Conservation (phyloP, 2,329 filamentous ascomycete genomes). For the Gaeumannomyces tritici region DNA sequence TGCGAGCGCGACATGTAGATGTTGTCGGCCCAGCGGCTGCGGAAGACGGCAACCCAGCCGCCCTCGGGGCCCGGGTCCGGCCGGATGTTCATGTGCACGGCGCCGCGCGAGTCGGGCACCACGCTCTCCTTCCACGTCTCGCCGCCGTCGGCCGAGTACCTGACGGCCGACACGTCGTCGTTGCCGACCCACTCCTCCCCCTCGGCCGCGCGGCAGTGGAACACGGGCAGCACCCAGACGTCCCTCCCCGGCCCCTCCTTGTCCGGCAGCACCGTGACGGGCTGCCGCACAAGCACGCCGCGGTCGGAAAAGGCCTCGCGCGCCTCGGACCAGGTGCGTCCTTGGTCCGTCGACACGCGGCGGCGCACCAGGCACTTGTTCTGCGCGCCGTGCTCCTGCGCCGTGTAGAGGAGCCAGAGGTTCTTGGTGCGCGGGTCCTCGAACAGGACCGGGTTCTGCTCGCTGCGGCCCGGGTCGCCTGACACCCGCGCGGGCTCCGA, state of each 20-base stretch:
- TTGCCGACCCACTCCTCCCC: slow-evolving; percentile 33
- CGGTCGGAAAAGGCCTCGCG: slow-evolving; percentile 20
- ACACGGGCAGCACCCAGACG: slow-evolving; percentile 30
- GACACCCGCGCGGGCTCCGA: slow-evolving; percentile 23
- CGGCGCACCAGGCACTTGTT: slow-evolving; percentile 28
- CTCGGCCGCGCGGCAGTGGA: slow-evolving; percentile 28
- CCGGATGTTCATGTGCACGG: slow-evolving; percentile 34
- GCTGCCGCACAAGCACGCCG: slow-evolving; percentile 31
- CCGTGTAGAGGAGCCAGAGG: slow-evolving; percentile 33
- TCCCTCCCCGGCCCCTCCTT: slow-evolving; percentile 10
- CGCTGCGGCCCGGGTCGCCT: slow-evolving; percentile 26
- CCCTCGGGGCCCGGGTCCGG: slow-evolving; percentile 11
- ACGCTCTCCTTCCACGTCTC: slow-evolving; percentile 27
- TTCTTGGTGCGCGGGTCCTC: slow-evolving; percentile 19
- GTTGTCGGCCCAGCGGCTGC: slow-evolving; percentile 33
- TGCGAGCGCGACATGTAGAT: slow-evolving; percentile 29
- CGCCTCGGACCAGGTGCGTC: slow-evolving; percentile 24
- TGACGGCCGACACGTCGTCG: slow-evolving; percentile 29
- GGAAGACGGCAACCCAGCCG: slow-evolving; percentile 26
- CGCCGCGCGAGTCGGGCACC: slow-evolving; percentile 25
- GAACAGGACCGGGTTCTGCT: slow-evolving; percentile 34
- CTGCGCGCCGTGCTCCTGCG: slow-evolving; percentile 32
- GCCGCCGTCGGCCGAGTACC: slow-evolving; percentile 26
- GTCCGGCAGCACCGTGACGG: slow-evolving; percentile 23
- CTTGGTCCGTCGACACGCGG: slow-evolving; percentile 23